phyloP scores from a whole-genome alignment of 116 monocot species.

The Posidonia oceanica region DNA sequence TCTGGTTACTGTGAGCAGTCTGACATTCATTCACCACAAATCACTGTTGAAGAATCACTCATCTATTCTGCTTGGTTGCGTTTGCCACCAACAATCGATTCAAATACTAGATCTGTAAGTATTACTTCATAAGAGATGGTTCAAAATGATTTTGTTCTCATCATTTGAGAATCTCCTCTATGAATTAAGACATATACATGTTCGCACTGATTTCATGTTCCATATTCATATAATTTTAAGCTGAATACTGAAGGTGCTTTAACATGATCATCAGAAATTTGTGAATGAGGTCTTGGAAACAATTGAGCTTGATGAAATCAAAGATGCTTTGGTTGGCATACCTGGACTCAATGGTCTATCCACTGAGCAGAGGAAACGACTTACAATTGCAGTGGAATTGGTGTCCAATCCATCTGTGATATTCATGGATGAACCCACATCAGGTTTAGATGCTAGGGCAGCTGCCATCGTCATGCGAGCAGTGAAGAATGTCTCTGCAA shows the following conservation, averaged over 20 bases:
- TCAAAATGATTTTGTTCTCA: neutral
- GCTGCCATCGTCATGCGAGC: constrained; percentile 73
- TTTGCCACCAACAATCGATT: constrained; percentile 41
- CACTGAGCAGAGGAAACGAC: constrained; percentile 71
- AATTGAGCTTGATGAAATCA: constrained; percentile 68
- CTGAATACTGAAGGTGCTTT: too few relatives aligned
- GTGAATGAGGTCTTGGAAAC: constrained; percentile 62
- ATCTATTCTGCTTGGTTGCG: constrained; percentile 77
- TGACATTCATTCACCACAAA: constrained; percentile 74
- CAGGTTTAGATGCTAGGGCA: constrained; percentile 82
- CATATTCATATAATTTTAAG: too few relatives aligned
- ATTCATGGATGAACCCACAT: constrained; percentile 91
- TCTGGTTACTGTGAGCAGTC: constrained; percentile 88
- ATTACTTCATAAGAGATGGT: neutral
- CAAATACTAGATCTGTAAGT: constrained; percentile 51
- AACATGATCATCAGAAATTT: constrained; percentile 54
- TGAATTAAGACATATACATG: too few relatives aligned
- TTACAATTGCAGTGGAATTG: constrained; percentile 87
- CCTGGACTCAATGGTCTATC: constrained; percentile 69
- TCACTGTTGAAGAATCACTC: constrained; percentile 83
- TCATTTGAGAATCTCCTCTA: too few relatives aligned
- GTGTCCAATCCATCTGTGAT: constrained; percentile 86
- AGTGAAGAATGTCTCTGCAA: constrained; percentile 42
- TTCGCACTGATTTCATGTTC: too few relatives aligned
- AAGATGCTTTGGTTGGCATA: constrained; percentile 71